A percentile compares a stretch with the other conserved stretches of the same genome.
These are phyloP conservation scores for Guyanaporus albipodus DNA, from an alignment of 768 basidiomycete genomes.

Conservation along the genomic window DNA sequence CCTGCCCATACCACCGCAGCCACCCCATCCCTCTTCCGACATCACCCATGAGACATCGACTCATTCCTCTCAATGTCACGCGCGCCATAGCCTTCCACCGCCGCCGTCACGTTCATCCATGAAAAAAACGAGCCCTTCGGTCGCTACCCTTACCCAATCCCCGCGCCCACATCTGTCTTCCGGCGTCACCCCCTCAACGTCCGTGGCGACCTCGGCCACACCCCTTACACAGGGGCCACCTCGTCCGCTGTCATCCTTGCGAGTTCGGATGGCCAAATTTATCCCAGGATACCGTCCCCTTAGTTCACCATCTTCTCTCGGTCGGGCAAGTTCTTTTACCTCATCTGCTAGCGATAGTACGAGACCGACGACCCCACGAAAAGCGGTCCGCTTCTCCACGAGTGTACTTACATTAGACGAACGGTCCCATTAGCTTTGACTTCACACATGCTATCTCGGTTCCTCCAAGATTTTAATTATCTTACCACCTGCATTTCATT, in stretches of 20 bases:
- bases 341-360: slow-evolving; percentile 34
- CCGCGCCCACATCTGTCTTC: slow-evolving; percentile 15
- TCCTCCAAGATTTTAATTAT: slow-evolving; percentile 9
- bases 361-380: slow-evolving; percentile 46
- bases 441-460: slow-evolving; percentile 2
- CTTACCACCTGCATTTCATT: slow-evolving; percentile 21
- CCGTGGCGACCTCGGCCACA: slow-evolving; percentile 36
- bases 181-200: slow-evolving; percentile 25
- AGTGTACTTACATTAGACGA: slow-evolving; percentile 34
- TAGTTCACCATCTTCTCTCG: slow-evolving; percentile 34
- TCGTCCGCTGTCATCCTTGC: slow-evolving; percentile 38
- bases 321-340: slow-evolving; percentile 28
- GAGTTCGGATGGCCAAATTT: slow-evolving; percentile 50
- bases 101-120: slow-evolving; percentile 63
- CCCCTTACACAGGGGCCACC: slow-evolving; percentile 23
- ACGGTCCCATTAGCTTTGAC: slow-evolving; percentile 11
- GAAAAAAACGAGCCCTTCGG: slow-evolving; percentile 45
- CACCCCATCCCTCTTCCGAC: slow-evolving; percentile 17
- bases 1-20: slow-evolving; percentile 28
- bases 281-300: slow-evolving; percentile 41
- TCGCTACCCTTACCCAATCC: slow-evolving; percentile 20
- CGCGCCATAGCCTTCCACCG: slow-evolving; percentile 40
- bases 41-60: slow-evolving; percentile 22
- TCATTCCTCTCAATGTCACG: slow-evolving; percentile 20
- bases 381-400: slow-evolving; percentile 61